Percentiles rank a stretch among this genome's conserved stretches.
Evolutionary conservation across 176 grass and related monocot species (phyloP).

Genomic region (Musa acuminata): DNA sequence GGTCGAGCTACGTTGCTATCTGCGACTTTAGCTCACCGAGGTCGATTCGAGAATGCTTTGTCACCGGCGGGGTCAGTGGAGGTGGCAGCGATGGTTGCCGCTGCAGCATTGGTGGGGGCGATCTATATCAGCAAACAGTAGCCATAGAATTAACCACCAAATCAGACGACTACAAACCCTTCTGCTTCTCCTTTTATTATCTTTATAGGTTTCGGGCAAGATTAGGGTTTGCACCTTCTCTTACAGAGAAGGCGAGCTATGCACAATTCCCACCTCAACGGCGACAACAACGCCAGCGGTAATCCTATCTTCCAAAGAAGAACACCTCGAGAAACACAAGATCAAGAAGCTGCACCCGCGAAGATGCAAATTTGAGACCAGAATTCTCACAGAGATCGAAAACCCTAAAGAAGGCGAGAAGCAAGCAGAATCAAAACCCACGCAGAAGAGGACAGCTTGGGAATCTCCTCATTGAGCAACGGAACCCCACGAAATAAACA

Average conservation of each 20-base stretch:
- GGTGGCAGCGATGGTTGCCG: constrained; percentile 14
- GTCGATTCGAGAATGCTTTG: constrained; percentile 41
- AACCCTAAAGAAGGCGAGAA: not conserved
- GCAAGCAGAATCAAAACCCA: too few relatives aligned
- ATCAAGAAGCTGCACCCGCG: constrained; percentile 23
- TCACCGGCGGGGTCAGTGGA: constrained; percentile 1
- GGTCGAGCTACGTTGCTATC: constrained; percentile 51
- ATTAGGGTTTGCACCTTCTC: constrained; percentile 61
- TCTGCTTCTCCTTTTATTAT: not conserved
- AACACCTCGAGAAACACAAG: constrained; percentile 23
- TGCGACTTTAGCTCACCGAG: constrained; percentile 53
- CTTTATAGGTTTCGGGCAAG: not conserved
- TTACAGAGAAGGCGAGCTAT: constrained; percentile 42
- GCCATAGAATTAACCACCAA: constrained; percentile 39
- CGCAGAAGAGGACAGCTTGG: not conserved
- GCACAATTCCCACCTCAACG: constrained; percentile 39
- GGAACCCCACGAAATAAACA: too few relatives aligned
- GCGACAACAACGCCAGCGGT: constrained; percentile 27
- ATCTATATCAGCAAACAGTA: constrained; percentile 34
- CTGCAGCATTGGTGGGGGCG: constrained; percentile 15
- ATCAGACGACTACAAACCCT: not conserved
- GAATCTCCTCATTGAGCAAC: too few relatives aligned
- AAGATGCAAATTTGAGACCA: constrained; percentile 14
- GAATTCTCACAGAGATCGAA: constrained; percentile 5
- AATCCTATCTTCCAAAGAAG: constrained; percentile 50